Percentiles rank a stretch among this genome's conserved stretches.
These are phyloP conservation scores for Pyrenochaeta sp. DNA, from an alignment of 2,329 filamentous ascomycete species.

Conservation along the genomic window DNA sequence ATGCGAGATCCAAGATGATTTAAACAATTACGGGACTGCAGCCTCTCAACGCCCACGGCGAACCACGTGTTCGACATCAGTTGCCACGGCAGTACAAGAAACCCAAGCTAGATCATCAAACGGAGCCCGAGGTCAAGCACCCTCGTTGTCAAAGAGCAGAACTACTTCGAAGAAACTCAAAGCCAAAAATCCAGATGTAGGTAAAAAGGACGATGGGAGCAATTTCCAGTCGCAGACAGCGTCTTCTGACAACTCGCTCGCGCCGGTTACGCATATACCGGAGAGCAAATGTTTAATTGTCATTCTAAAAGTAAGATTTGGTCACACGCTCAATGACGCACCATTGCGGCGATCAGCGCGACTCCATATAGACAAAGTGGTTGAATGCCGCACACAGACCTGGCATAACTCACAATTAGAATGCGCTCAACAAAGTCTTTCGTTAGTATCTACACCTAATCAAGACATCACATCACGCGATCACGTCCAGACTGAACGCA, in stretches of 20 bases:
- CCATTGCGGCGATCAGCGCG: not conserved
- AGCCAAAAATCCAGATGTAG: not conserved
- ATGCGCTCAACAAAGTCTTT: not conserved
- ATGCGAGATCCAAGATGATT: not conserved
- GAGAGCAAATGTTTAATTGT: not conserved
- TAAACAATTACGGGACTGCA: constrained; percentile 7
- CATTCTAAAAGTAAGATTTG: no score
- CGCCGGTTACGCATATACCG: no score
- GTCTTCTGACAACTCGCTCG: no score
- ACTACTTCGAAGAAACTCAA: not conserved
- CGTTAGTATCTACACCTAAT: constrained; percentile 1
- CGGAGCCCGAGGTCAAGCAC: no score
- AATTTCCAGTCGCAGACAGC: not conserved
- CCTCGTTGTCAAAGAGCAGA: not conserved
- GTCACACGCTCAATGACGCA: not conserved
- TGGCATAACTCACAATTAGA: not conserved
- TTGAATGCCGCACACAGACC: not conserved
- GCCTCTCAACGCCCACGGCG: constrained; percentile 11
- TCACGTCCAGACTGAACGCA: not conserved
- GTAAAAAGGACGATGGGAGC: not conserved
- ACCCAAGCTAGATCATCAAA: not conserved
- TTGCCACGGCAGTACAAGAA: not conserved
- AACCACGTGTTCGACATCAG: not conserved
- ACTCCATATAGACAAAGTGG: not conserved
- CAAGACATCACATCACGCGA: not conserved